Base-by-base conservation (phyloP, 169 alveolate genomes). In the Prorocentrum cordatum region DNA sequence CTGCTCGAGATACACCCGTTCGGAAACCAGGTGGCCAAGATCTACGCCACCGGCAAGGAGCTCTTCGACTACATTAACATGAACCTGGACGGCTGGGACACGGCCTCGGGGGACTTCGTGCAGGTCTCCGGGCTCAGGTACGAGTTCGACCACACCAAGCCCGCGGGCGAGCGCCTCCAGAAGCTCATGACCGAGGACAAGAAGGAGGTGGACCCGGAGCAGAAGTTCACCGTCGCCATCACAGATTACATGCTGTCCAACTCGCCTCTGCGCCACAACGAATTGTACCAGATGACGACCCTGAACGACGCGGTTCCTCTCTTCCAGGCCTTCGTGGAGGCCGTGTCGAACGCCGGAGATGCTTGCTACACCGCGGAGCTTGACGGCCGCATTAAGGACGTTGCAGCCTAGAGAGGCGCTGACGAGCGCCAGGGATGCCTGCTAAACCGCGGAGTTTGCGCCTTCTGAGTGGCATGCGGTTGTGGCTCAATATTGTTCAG, bases 261-360 rank as follows among this genome's bases (percentile, higher is more conserved):
- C 0, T 75, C 87, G 10, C 61, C 26, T 10, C 29, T 64, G 87
- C 45, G 38, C 12, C 2, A 14, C 22, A 50, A 75, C 20, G 29
- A 22, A 1, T 61, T 75, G 61, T 75, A 31, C 62, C 50, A 75
- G n/a, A 75, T 75, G 87, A 72, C 31, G 42, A 75, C 87, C 9
- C 39, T 58, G 62, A 75, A 75, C 10, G 87, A 75, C 36, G 87
- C 87, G 6, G 42, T 36, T 9, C 87, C 87, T 2, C 31, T 75
- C 59, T 38, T 75, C 59, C 29, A 47, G 72, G 87, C 87, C 7
- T 26, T 75, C 22, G 31, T 47, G 20, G 31, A 35, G 14, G 66
- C 66, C 18, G 87, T 75, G 20, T 36, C 39, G 24, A 31, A 35
- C 33, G 87, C 87, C 24, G 75, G n/a, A n/a, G n/a, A n/a, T n/a